Percentiles rank a stretch among this genome's conserved stretches.
These are phyloP conservation scores for Ustilago loliicola DNA, from an alignment of 1,284 basidiomycete species.

Conservation along the genomic window DNA sequence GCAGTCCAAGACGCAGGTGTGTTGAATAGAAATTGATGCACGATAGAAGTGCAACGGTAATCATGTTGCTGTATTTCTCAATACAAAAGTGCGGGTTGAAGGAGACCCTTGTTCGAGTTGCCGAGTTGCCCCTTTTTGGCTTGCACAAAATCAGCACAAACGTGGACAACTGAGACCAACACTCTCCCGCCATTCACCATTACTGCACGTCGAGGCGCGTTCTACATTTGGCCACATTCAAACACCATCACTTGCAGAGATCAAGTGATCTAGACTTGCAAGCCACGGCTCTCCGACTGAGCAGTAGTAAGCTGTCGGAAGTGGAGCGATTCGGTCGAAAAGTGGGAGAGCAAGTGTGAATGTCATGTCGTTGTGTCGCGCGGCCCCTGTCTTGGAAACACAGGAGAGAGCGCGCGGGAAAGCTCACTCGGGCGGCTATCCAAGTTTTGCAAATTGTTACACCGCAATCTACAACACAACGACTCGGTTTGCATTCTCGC, in stretches of 20 bases:
- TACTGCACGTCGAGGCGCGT: constrained; percentile 15
- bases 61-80: background rate
- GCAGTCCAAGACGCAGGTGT: constrained; percentile 9
- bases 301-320: no score
- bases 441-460: background rate
- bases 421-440: background rate
- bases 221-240: constrained; percentile 5
- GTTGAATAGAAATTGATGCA: background rate
- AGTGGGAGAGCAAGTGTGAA: background rate
- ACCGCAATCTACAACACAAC: background rate
- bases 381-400: constrained; percentile 23
- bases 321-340: background rate
- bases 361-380: constrained; percentile 7
- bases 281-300: no score
- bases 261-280: no score
- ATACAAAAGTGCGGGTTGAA: background rate
- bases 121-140: constrained; percentile 16
- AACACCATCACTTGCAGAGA: no score
- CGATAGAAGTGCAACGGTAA: background rate
- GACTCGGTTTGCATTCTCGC: no score
- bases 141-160: background rate
- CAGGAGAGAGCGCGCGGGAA: background rate
- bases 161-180: constrained; percentile 39
- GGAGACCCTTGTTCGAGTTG: constrained; percentile 16
- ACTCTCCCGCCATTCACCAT: constrained; percentile 1